phyloP scores from a whole-genome alignment of 129 eudicot species.

The Artemisia argyi region DNA sequence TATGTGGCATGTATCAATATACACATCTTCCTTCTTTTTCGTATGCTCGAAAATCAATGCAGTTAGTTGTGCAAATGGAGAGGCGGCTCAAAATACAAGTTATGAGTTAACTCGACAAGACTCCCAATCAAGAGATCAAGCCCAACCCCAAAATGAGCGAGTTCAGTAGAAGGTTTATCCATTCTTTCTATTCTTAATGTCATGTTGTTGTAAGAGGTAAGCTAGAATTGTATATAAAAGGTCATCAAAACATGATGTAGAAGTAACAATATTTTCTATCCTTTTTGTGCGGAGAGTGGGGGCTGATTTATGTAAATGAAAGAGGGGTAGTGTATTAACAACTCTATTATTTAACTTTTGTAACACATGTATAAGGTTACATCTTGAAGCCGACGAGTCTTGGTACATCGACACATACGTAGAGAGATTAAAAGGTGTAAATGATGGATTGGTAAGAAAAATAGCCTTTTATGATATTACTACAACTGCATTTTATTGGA shows the following conservation, averaged over 20 bases:
- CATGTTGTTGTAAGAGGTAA: slow-evolving; percentile 20
- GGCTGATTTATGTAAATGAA: slow-evolving; percentile 14
- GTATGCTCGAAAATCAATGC: slow-evolving; percentile 59
- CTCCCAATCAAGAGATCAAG: slow-evolving; percentile 46
- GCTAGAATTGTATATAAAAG: slow-evolving; percentile 33
- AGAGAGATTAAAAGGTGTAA: background rate
- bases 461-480: background rate
- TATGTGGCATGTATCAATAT: slow-evolving; percentile 76
- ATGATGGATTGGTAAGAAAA: background rate
- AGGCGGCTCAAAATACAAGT: slow-evolving; percentile 29
- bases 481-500: background rate
- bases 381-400: too few species aligned
- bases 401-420: background rate
- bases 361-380: background rate
- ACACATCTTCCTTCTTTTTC: slow-evolving; percentile 75
- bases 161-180: slow-evolving; percentile 18
- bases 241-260: slow-evolving; percentile 1
- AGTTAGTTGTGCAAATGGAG: slow-evolving; percentile 31
- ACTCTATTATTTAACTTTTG: slow-evolving; percentile 11
- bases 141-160: slow-evolving; percentile 19
- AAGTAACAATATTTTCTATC: background rate
- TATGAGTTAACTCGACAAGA: slow-evolving; percentile 75
- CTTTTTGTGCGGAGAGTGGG: background rate
- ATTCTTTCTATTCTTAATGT: background rate
- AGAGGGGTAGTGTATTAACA: slow-evolving; percentile 19